phyloP scores from a whole-genome alignment of 352 stramenopile genomes.

The Globisporangium cederbergense region DNA sequence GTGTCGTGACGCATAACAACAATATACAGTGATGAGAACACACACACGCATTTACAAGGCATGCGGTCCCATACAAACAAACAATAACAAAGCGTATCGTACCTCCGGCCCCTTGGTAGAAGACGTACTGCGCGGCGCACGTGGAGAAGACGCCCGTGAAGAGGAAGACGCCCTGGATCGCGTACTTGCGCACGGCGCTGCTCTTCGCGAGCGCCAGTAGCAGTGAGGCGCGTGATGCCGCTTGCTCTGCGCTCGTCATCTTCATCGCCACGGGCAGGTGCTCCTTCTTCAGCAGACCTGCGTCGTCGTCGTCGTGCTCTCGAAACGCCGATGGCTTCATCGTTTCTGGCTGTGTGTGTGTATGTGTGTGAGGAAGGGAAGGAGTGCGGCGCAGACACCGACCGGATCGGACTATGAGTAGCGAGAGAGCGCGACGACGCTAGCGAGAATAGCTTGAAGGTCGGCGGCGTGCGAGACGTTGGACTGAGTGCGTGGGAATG shows the following conservation, averaged over 20 bases:
- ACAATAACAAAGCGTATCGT: neutral
- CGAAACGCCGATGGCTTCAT: slow-evolving; percentile 6
- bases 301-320: neutral
- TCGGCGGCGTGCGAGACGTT: neutral
- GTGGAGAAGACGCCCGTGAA: slow-evolving; percentile 83
- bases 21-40: neutral
- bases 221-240: neutral
- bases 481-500: neutral
- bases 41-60: neutral
- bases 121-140: slow-evolving; percentile 80
- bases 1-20: neutral
- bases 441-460: neutral
- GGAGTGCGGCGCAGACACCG: no score
- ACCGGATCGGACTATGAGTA: neutral
- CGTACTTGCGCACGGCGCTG: slow-evolving; percentile 8
- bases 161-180: slow-evolving; percentile 67
- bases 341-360: neutral
- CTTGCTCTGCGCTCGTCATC: neutral
- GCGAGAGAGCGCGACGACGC: neutral
- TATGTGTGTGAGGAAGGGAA: neutral
- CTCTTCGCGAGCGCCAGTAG: neutral
- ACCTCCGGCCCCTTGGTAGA: slow-evolving; percentile 67
- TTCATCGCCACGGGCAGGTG: neutral
- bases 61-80: neutral
- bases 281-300: neutral